Conservation (phyloP, 2,329 filamentous ascomycete genomes). For the Aspergillus carbonarius region DNA sequence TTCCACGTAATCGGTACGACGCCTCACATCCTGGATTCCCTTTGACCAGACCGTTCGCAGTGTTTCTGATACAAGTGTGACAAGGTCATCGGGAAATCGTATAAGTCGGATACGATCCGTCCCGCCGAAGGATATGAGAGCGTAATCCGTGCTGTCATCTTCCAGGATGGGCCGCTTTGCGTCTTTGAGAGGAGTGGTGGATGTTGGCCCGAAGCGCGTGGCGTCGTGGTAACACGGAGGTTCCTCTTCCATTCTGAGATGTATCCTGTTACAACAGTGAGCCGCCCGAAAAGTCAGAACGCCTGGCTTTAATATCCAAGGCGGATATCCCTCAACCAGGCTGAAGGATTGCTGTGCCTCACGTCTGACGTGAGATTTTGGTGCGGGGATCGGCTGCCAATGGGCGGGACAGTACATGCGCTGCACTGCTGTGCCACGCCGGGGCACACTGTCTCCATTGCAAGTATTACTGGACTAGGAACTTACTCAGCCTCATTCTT, state of each 20-base stretch:
- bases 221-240: constrained; percentile 7
- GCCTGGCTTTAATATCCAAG: neutral
- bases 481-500: neutral
- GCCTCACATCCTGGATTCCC: constrained; percentile 6
- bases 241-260: constrained; percentile 2
- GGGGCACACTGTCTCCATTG: neutral
- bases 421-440: neutral
- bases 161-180: neutral
- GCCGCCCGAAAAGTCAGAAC: neutral
- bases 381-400: neutral
- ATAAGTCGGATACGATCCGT: constrained; percentile 6
- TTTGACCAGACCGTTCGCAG: constrained; percentile 1
- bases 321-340: neutral
- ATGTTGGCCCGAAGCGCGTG: neutral
- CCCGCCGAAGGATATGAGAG: neutral
- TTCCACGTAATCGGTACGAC: constrained; percentile 1
- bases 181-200: neutral
- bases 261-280: neutral
- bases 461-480: neutral
- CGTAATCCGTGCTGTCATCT: neutral
- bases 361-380: neutral
- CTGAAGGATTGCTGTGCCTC: neutral
- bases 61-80: constrained; percentile 2
- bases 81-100: constrained; percentile 5
- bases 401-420: neutral